Conservation (phyloP, 768 basidiomycete species). For the Sistotremastrum suecicum region DNA sequence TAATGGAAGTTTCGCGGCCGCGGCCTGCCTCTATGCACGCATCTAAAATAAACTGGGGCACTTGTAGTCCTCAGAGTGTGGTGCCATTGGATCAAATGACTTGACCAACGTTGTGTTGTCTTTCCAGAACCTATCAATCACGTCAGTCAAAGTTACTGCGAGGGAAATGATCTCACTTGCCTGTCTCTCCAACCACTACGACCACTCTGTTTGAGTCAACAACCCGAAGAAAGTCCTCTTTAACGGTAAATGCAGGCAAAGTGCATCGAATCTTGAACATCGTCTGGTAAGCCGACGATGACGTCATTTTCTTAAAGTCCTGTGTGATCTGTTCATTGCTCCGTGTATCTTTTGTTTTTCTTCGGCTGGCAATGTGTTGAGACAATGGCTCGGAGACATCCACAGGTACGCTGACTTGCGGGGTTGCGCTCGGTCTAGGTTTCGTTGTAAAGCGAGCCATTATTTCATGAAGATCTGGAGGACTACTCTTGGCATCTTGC, state of each 20-base stretch:
- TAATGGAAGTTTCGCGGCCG: conserved; percentile 58
- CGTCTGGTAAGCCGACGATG: conserved; percentile 33
- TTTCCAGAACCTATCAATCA: conserved; percentile 61
- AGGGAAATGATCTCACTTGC: conserved; percentile 20
- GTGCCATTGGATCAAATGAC: not conserved
- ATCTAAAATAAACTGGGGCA: conserved; percentile 86
- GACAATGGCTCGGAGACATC: too few species aligned
- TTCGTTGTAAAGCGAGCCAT: too few species aligned
- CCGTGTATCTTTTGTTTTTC: conserved; percentile 22
- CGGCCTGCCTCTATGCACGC: conserved; percentile 47
- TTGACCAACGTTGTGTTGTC: conserved; percentile 60
- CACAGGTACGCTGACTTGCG: not conserved
- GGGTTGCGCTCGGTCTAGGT: too few species aligned
- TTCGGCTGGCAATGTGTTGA: too few species aligned
- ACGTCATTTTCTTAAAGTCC: conserved; percentile 35
- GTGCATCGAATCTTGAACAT: conserved; percentile 42
- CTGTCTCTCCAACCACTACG: conserved; percentile 84
- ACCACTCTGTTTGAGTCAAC: conserved; percentile 52
- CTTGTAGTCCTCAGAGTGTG: conserved; percentile 18
- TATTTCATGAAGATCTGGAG: conserved; percentile 42
- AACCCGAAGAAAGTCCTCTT: conserved; percentile 43
- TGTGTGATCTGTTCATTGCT: conserved; percentile 33
- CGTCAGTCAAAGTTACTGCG: not conserved
- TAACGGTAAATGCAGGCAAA: conserved; percentile 66
- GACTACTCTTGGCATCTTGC: conserved; percentile 54